Evolutionary conservation across 352 stramenopile species (phyloP).

Genomic region (Pythium coloratum): DNA sequence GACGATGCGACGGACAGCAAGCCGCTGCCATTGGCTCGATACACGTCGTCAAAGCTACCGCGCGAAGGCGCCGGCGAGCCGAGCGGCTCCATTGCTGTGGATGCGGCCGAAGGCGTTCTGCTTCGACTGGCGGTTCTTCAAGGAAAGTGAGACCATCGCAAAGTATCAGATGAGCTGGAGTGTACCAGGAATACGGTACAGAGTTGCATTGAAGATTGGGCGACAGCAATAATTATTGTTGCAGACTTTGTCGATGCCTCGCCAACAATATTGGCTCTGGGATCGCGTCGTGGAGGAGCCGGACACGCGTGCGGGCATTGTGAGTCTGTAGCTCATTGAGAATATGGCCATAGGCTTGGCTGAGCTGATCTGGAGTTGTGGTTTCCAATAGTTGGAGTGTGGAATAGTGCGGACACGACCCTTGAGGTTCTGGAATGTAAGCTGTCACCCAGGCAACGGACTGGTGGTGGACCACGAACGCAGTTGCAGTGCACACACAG

Average conservation of each 20-base stretch:
- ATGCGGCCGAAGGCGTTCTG: background rate
- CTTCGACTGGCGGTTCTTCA: slow-evolving; percentile 1
- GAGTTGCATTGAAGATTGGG: background rate
- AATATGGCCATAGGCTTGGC: background rate
- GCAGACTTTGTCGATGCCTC: background rate
- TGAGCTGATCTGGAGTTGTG: background rate
- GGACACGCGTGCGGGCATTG: background rate
- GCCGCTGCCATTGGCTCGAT: slow-evolving; percentile 20
- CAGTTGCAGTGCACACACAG: slow-evolving; percentile 6
- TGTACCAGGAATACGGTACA: background rate
- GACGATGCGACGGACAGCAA: slow-evolving; percentile 18
- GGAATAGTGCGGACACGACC: background rate
- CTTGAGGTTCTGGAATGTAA: background rate
- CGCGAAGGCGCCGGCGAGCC: slow-evolving; percentile 7
- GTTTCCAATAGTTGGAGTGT: background rate
- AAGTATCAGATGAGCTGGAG: slow-evolving; percentile 3
- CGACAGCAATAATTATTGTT: background rate
- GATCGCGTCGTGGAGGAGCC: background rate
- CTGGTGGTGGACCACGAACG: background rate
- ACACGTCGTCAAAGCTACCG: slow-evolving; percentile 27
- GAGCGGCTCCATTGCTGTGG: slow-evolving; percentile 7
- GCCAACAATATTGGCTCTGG: background rate
- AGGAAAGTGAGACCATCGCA: background rate
- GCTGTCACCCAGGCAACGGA: background rate
- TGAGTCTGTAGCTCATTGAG: background rate